These are phyloP conservation scores for Ogataea paraovalis DNA, from an alignment of 805 yeast genomes.

Conservation along the genomic window DNA sequence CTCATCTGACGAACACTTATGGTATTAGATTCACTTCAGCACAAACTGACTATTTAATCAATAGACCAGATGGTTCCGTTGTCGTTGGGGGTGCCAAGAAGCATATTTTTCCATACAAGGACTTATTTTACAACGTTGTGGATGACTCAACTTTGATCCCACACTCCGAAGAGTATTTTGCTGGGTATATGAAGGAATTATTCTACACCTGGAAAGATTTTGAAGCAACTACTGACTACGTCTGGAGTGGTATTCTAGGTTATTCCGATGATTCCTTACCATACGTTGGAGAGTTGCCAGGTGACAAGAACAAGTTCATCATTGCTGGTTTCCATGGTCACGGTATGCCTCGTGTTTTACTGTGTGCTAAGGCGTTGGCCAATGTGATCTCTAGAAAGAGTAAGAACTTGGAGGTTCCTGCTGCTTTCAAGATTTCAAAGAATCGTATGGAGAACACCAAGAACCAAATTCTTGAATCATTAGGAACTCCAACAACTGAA, in stretches of 20 bases:
- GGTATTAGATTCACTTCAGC: constrained; percentile 20
- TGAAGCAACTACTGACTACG: constrained; percentile 20
- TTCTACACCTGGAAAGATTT: constrained; percentile 31
- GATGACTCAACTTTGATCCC: constrained; percentile 34
- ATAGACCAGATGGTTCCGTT: constrained; percentile 17
- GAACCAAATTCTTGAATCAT: constrained; percentile 8
- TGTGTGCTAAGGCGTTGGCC: constrained; percentile 26
- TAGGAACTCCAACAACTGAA: neutral
- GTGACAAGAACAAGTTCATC: constrained; percentile 27
- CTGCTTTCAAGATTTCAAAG: constrained; percentile 10
- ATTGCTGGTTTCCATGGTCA: constrained; percentile 46
- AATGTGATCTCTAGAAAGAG: constrained; percentile 2
- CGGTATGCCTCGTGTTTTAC: constrained; percentile 44
- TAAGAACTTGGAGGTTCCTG: constrained; percentile 8
- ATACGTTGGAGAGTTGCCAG: constrained; percentile 37
- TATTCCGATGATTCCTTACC: constrained; percentile 38
- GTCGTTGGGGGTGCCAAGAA: constrained; percentile 32
- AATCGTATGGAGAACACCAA: constrained; percentile 7
- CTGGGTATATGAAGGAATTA: constrained; percentile 29
- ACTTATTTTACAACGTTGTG: constrained; percentile 27
- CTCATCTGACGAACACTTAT: constrained; percentile 32
- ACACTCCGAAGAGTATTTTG: constrained; percentile 24
- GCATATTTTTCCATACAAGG: constrained; percentile 21
- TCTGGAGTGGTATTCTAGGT: constrained; percentile 46
- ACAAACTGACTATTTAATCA: constrained; percentile 30